Evolutionary conservation across 345 rosid genomes (phyloP).

Genomic region (Gossypium herbaceum): DNA sequence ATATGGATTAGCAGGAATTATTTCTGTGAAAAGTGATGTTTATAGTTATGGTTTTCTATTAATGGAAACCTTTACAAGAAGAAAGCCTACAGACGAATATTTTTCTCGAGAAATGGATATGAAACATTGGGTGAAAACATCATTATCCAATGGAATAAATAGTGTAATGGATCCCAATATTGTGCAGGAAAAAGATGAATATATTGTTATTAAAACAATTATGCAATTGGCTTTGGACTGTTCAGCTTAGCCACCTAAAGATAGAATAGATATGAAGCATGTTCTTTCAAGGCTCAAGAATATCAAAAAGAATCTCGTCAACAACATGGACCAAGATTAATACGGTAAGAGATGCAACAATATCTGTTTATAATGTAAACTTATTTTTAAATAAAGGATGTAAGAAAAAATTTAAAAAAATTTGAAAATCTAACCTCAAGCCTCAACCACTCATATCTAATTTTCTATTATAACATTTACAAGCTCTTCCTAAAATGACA

Average conservation of each 20-base stretch:
- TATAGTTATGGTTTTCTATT: neutral
- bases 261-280: constrained; percentile 9
- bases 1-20: neutral
- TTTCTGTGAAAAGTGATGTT: constrained; percentile 1
- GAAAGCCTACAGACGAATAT: neutral
- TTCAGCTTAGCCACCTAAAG: neutral
- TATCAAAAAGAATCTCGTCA: neutral
- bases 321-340: neutral
- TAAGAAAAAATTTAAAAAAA: too few species aligned
- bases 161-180: neutral
- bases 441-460: too few species aligned
- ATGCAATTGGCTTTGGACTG: constrained; percentile 7
- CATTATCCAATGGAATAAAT: neutral
- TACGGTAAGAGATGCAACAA: neutral
- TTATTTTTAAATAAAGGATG: too few species aligned
- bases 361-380: neutral
- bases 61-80: neutral
- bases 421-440: too few species aligned
- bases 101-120: neutral
- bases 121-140: neutral
- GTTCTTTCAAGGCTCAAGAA: neutral
- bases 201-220: neutral
- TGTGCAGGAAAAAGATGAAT: neutral
- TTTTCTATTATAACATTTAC: fast-evolving
- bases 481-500: too few species aligned